These are phyloP conservation scores for Scalesia atractyloides DNA, from an alignment of 129 eudicot genomes.

Conservation along the genomic window DNA sequence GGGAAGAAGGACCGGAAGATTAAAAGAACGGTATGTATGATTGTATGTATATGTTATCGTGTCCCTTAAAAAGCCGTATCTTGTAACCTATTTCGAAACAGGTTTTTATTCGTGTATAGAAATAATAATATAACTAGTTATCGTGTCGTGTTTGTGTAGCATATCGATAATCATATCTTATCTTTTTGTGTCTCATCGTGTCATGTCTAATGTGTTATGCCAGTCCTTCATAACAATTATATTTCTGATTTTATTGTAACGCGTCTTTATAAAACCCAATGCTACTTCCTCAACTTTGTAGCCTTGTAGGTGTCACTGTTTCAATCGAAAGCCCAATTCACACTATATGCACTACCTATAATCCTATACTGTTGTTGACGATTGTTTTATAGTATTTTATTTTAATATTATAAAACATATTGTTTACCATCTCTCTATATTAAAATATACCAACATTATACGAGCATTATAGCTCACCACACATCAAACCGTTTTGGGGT, in stretches of 20 bases:
- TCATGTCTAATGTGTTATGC: too few relatives aligned
- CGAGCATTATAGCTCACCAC: neutral
- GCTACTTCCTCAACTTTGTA: neutral
- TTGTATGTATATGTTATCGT: too few relatives aligned
- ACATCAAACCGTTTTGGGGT: too few relatives aligned
- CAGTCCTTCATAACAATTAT: neutral
- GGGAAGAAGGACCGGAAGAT: too few relatives aligned
- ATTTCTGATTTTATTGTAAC: neutral
- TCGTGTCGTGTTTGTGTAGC: too few relatives aligned
- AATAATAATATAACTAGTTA: too few relatives aligned
- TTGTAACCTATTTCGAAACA: too few relatives aligned
- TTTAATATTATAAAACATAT: neutral
- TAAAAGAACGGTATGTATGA: too few relatives aligned
- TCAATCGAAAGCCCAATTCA: neutral
- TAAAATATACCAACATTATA: neutral
- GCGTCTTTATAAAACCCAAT: neutral
- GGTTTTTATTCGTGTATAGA: too few relatives aligned
- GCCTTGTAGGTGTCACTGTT: neutral
- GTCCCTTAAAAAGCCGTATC: too few relatives aligned
- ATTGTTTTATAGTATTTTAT: neutral
- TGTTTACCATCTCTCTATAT: neutral
- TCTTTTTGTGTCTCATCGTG: too few relatives aligned
- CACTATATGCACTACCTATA: neutral
- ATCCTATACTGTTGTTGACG: neutral
- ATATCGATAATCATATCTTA: too few relatives aligned